Evolutionary conservation across 2,329 filamentous ascomycete species (phyloP).

Genomic region (Pseudocercospora eumusae): DNA sequence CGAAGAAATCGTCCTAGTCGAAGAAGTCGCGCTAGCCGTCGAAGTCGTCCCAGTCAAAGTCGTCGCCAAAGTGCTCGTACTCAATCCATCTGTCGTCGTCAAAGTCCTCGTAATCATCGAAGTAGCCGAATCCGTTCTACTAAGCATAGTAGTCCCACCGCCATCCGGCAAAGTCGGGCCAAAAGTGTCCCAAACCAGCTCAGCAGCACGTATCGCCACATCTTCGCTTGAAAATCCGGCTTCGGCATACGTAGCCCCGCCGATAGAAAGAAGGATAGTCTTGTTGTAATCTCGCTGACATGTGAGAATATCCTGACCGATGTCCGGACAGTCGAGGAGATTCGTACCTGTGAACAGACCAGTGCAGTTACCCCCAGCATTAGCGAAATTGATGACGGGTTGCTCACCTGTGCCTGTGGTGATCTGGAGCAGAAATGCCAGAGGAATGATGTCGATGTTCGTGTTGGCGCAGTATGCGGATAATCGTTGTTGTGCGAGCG

Average conservation of each 20-base stretch:
- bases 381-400: slow-evolving; percentile 65
- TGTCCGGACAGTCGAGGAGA: slow-evolving; percentile 62
- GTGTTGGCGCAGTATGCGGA: slow-evolving; percentile 59
- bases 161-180: slow-evolving; percentile 51
- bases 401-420: slow-evolving; percentile 52
- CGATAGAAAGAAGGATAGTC: slow-evolving; percentile 71
- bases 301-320: slow-evolving; percentile 57
- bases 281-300: slow-evolving; percentile 67
- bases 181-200: slow-evolving; percentile 70
- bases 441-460: slow-evolving; percentile 59
- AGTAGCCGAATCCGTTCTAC: not conserved
- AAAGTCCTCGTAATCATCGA: not conserved
- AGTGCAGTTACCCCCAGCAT: slow-evolving; percentile 62
- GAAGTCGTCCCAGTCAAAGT: too few relatives aligned
- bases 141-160: not conserved
- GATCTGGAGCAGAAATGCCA: slow-evolving; percentile 61
- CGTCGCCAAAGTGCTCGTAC: not conserved
- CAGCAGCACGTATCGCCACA: slow-evolving; percentile 58
- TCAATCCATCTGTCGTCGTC: not conserved
- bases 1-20: too few relatives aligned
- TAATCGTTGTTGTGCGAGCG: slow-evolving; percentile 56
- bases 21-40: too few relatives aligned
- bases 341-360: slow-evolving; percentile 57
- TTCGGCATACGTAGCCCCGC: slow-evolving; percentile 69
- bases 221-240: slow-evolving; percentile 61